These are phyloP conservation scores for Amanita phalloides DNA, from an alignment of 768 basidiomycete species.

Conservation along the genomic window DNA sequence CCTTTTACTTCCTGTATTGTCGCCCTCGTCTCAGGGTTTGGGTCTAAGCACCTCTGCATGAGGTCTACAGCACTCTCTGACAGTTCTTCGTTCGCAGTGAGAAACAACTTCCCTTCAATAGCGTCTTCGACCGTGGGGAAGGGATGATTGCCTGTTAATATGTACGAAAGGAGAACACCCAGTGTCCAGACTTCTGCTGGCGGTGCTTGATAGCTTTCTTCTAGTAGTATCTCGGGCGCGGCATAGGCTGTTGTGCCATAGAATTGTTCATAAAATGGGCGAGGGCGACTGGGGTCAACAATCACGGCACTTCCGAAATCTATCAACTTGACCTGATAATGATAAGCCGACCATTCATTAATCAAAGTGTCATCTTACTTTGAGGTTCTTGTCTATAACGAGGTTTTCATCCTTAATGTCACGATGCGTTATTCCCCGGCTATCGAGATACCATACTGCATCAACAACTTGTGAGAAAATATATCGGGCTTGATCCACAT, in stretches of 20 bases:
- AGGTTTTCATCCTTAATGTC: slow-evolving; percentile 98
- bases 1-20: slow-evolving; percentile 70
- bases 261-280: slow-evolving; percentile 67
- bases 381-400: slow-evolving; percentile 64
- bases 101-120: slow-evolving; percentile 50
- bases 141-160: slow-evolving; percentile 87
- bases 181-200: slow-evolving; percentile 97
- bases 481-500: slow-evolving; percentile 68
- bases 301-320: slow-evolving; percentile 90
- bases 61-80: slow-evolving; percentile 43
- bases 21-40: slow-evolving; percentile 70
- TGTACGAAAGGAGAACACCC: slow-evolving; percentile 88
- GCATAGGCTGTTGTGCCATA: slow-evolving; percentile 96
- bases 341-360: background rate
- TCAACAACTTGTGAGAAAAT: slow-evolving; percentile 86
- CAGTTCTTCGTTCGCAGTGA: slow-evolving; percentile 30
- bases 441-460: slow-evolving; percentile 71
- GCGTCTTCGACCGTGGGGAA: slow-evolving; percentile 84
- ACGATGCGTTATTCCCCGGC: slow-evolving; percentile 81
- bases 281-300: slow-evolving; percentile 48
- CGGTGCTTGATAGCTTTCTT: slow-evolving; percentile 82
- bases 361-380: slow-evolving; percentile 27
- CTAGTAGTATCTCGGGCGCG: slow-evolving; percentile 85
- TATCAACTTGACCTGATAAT: slow-evolving; percentile 75
- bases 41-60: slow-evolving; percentile 72